Base-by-base conservation (phyloP, 75 land plant species). In the Cunninghamia lanceolata region DNA sequence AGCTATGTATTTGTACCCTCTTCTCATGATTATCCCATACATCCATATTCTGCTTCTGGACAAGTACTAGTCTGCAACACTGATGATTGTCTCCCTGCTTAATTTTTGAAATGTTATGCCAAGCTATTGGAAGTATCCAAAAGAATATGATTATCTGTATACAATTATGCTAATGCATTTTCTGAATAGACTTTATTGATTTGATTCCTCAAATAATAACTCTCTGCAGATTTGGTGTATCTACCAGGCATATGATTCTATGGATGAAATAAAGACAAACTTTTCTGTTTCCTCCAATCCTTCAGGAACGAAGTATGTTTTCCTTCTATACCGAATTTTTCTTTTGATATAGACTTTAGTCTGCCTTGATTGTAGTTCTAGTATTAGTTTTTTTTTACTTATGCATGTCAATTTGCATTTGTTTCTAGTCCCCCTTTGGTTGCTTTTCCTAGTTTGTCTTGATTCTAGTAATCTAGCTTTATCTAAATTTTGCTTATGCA, bases 261-360 rank as follows among this genome's bases (percentile, higher is more conserved):
- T 98, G 96, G 99, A 98, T 91, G 99, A 98, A 87, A 95, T 98
- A 52, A 90, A 95, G 45, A 92, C 99, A 80, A 97, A 97, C 25
- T 92, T 92, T 91, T 98, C 99, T 84, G 84, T 98, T 85, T 88
- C 97, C 43, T 98, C 95, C 82, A 96, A 95, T 66, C 87, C 95
- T 15, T 56, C 89, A 52, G 99, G 96, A 75, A 89, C 93, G 3
- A 98, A 92, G 99, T 96, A 91, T 68, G 89, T 34, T 30, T 71
- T 73, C 70, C 9, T 53, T 76, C 1, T n/a, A 42, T 1, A 43
- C 52, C 28, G 0, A 52, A 52, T 32, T 28, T 82, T 47, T 30
- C 70, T 54, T 86, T 46, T 46, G 35, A 16, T 59, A 13, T 52
- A n/a, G 25, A 35, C 11, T 0, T 75, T 63, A 13, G 8, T 83